Evolutionary conservation across 352 stramenopile genomes (phyloP).

Genomic region (Phytopythium cucurbitacearum): DNA sequence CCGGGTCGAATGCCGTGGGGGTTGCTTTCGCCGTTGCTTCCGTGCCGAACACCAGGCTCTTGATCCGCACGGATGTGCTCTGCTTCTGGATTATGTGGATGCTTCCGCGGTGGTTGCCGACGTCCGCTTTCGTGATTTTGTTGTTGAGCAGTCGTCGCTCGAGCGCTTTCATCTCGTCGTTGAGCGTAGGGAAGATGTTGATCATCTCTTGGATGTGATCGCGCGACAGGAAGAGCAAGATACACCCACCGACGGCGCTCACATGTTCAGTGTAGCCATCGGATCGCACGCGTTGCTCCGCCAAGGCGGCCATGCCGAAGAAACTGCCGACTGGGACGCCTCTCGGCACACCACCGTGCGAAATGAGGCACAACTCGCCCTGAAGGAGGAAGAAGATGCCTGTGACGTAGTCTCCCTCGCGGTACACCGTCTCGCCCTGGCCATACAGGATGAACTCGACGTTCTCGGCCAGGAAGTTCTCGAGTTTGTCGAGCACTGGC

Average conservation of each 20-base stretch:
- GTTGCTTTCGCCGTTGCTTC: not conserved
- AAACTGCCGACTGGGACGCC: conserved; percentile 34
- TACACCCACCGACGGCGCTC: conserved; percentile 47
- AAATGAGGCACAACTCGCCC: conserved; percentile 40
- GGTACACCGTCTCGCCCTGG: conserved; percentile 55
- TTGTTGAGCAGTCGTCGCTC: conserved; percentile 36
- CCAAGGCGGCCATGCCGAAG: conserved; percentile 39
- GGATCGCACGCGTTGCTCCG: conserved; percentile 21
- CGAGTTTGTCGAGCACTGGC: conserved; percentile 23
- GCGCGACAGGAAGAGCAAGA: conserved; percentile 43
- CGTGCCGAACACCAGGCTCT: not conserved
- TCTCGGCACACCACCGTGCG: conserved; percentile 12
- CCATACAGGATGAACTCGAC: conserved; percentile 51
- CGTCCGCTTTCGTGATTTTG: conserved; percentile 30
- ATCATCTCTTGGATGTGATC: conserved; percentile 50
- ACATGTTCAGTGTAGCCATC: conserved; percentile 50
- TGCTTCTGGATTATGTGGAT: not conserved
- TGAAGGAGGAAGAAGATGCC: conserved; percentile 58
- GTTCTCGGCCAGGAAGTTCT: conserved; percentile 44
- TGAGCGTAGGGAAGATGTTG: conserved; percentile 39
- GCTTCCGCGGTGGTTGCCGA: conserved; percentile 12
- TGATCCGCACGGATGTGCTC: not conserved
- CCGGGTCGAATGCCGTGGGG: conserved; percentile 18
- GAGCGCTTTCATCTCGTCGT: conserved; percentile 34
- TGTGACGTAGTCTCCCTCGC: conserved; percentile 46